Percentiles rank a stretch among this genome's conserved stretches.
These are phyloP conservation scores for Eimeria praecox DNA, from an alignment of 169 alveolate species.

Conservation along the genomic window DNA sequence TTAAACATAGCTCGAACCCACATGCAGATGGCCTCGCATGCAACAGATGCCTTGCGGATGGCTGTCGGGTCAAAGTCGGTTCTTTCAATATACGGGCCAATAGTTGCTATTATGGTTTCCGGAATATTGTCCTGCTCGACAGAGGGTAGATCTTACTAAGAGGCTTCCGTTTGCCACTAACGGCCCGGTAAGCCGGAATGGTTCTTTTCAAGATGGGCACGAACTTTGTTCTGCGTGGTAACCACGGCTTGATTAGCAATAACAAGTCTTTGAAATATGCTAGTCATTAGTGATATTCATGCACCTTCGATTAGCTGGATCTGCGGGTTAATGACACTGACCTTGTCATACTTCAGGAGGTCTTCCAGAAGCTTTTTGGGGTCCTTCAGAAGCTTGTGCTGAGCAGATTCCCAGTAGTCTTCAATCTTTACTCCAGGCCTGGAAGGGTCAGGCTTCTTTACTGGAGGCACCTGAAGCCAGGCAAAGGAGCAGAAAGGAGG, in stretches of 20 bases:
- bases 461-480: slow-evolving; percentile 84
- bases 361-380: slow-evolving; percentile 91
- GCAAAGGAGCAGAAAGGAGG: not conserved
- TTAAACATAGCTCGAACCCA: slow-evolving; percentile 97
- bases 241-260: not conserved
- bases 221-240: not conserved
- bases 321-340: not conserved
- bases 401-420: slow-evolving; percentile 94
- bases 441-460: slow-evolving; percentile 87
- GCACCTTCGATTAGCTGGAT: not conserved
- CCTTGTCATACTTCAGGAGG: slow-evolving; percentile 91
- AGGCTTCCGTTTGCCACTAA: too few relatives aligned
- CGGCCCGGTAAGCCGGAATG: slow-evolving; percentile 79
- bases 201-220: not conserved
- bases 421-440: slow-evolving; percentile 89
- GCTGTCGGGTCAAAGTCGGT: slow-evolving; percentile 90
- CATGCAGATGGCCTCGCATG: slow-evolving; percentile 95
- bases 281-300: not conserved
- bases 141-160: slow-evolving; percentile 87
- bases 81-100: slow-evolving; percentile 94
- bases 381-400: slow-evolving; percentile 91
- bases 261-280: not conserved
- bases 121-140: slow-evolving; percentile 96
- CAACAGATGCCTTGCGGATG: slow-evolving; percentile 93
- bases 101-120: slow-evolving; percentile 95